Evolutionary conservation across 495 filamentous ascomycete genomes (phyloP), one percentile per base, ranked within the genome.

Genomic region (Lasiosphaeria miniovina): DNA sequence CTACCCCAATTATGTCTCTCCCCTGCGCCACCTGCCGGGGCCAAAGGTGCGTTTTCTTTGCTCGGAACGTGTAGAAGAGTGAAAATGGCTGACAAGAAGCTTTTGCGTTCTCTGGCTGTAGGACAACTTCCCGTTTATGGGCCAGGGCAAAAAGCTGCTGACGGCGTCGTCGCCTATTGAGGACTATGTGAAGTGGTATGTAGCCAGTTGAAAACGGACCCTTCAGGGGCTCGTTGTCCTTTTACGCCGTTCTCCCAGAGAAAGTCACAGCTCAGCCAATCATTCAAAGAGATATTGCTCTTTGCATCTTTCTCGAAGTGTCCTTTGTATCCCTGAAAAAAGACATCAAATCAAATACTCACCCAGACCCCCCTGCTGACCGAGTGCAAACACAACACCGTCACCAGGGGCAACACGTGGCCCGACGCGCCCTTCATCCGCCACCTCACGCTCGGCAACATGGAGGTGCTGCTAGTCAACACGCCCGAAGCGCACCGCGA

Each of bases 401-500:
- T 38, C 15, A 8, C 17, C 38, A 48, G 54, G 61, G 61, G 60
- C 52, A 61, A 62, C 41, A 14, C 61, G 17, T 61, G 60, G 49
- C 64, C 69, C 0, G 53, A 62, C 9, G 58, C 51, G n/a, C 65
- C 65, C 50, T 64, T 72, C 40, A 63, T 72, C 35, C 63, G 69
- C n/a, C 67, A 68, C 56, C 58, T 70, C 4, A 55, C 55, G 7
- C 58, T 70, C 40, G 58, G 43, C 51, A 68, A 72, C 50, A 53
- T 55, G 40, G 69, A 72, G 57, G 52, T 59, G 6, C 57, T 74
- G 12, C 50, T 74, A 0, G 61, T 69, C 10, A 65, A 61, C 58
- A 70, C 58, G 15, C 52, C 65, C 31, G 57, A 66, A 32, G 70
- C 68, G 12, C 61, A 65, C 55, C 63, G 65, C 12, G 71, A 72